Evolutionary conservation across 1,284 basidiomycete species (phyloP).

Genomic region (Abortiporus biennis): DNA sequence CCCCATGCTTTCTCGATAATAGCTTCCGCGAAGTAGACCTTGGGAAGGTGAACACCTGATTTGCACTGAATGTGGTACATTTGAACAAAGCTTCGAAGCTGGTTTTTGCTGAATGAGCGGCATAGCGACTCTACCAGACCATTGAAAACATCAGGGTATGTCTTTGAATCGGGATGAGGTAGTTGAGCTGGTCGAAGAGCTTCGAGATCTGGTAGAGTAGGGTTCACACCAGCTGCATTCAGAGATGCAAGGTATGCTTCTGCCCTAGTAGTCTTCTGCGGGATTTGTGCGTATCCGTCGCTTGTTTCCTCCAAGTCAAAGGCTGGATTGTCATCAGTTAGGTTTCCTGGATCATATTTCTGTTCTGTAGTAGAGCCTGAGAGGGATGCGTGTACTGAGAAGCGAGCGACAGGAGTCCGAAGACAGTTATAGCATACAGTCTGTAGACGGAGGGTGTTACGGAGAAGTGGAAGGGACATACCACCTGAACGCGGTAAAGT

Average conservation of each 20-base stretch:
- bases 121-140: conserved; percentile 43
- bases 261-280: conserved; percentile 27
- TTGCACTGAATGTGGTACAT: conserved; percentile 36
- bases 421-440: too few relatives aligned
- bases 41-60: conserved; percentile 27
- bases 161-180: conserved; percentile 30
- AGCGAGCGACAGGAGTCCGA: too few relatives aligned
- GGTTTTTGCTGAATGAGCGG: conserved; percentile 57
- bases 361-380: too few relatives aligned
- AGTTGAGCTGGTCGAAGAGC: conserved; percentile 36
- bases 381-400: too few relatives aligned
- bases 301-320: background rate
- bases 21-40: conserved; percentile 43
- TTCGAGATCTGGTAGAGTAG: conserved; percentile 52
- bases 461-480: too few relatives aligned
- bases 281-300: conserved; percentile 4
- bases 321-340: too few relatives aligned
- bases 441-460: too few relatives aligned
- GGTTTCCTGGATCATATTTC: too few relatives aligned
- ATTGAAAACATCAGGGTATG: conserved; percentile 50
- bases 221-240: conserved; percentile 33
- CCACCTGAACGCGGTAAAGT: too few relatives aligned
- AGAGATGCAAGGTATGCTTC: conserved; percentile 51
- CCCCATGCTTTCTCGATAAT: conserved; percentile 63
- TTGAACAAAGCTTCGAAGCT: conserved; percentile 49